These are phyloP conservation scores for Bryoerythrophyllum caledonicum DNA, from an alignment of 225 moss, liverwort and hornwort genomes.

Conservation along the genomic window DNA sequence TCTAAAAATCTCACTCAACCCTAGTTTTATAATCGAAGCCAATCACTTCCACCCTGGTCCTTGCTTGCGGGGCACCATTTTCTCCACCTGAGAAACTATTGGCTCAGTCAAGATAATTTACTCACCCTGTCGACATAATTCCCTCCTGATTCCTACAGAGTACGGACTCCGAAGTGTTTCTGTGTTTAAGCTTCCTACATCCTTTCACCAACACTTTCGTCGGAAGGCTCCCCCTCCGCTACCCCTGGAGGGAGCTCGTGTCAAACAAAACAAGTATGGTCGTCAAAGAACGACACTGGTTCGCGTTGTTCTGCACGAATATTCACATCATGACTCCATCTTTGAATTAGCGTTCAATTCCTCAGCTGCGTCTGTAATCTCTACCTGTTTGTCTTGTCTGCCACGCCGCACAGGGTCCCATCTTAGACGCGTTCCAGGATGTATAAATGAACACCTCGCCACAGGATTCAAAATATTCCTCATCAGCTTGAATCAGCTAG, in stretches of 20 bases:
- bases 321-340: neutral
- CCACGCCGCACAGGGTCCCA: neutral
- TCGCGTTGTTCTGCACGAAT: constrained; percentile 13
- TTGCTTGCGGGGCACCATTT: no score
- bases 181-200: neutral
- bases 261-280: neutral
- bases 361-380: neutral
- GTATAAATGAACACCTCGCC: neutral
- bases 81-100: neutral
- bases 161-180: no score
- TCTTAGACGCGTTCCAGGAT: neutral
- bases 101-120: neutral
- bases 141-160: neutral
- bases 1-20: no score
- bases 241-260: neutral
- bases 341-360: constrained; percentile 1
- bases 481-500: neutral
- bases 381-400: neutral
- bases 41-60: neutral
- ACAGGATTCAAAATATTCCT: neutral
- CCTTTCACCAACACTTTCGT: neutral
- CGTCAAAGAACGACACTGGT: neutral
- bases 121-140: neutral
- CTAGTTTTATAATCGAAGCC: no score
- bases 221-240: neutral